Base-by-base conservation (phyloP, 345 rosid species). In the Syzygium grande region DNA sequence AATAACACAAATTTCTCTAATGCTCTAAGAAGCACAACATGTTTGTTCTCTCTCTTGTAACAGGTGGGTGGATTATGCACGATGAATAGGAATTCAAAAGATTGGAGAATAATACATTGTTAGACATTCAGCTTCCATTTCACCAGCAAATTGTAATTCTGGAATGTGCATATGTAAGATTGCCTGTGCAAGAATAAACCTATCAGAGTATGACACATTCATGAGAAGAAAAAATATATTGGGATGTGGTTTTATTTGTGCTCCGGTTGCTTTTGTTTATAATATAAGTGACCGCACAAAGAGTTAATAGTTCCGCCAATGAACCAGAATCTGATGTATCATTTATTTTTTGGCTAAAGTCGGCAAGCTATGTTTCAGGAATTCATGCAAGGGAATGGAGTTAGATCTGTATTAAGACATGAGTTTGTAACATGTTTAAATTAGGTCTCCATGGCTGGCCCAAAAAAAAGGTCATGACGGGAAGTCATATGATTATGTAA, bases 21-120 rank as follows among this genome's bases (percentile, higher is more conserved):
- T 27, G 34, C 55, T 84, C 34, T 53, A 58, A 1, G 55, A 54
- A 46, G 23, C 29, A 51, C 22, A 84, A 51, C 63, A 79, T 17
- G 59, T 51, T 53, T 79, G 52, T 87, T 59, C 63, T 88, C 54
- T 88, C 19, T 51, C 58, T 52, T 30, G 61, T 85, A 16, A 77
- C 94, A 97, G 99, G 95, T 97, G 99, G 99, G 99, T 96, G 91
- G 99, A 98, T 89, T 97, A 98, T 58, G 99, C 99, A 6, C 98
- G 99, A 27, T 87, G 93, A 90, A 92, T 95, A 86, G 98, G 99
- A 85, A 90, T 98, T 89, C 99, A 98, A 87, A 95, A 98, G 93
- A 93, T 84, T 54, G 22, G 86, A 51, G 86, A 84, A 34, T 43
- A 29, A 54, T 27, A 25, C 55, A 46, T 84, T 84, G 30, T 51